Percentiles rank a stretch among this genome's conserved stretches.
Conservation (phyloP, 2,329 filamentous ascomycete genomes). For the Knufia fluminis region DNA sequence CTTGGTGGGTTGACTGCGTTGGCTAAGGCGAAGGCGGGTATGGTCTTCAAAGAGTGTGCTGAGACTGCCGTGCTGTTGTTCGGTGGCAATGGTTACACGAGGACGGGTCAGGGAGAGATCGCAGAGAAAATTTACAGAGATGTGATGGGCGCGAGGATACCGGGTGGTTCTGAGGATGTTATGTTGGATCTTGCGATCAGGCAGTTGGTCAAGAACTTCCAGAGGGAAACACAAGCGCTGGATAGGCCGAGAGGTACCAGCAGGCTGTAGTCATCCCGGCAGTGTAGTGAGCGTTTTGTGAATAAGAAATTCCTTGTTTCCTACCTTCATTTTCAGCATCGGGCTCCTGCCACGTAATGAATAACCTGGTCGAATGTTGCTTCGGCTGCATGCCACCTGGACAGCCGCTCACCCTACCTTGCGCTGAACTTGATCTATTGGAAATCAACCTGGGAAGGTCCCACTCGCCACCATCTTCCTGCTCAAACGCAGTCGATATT, state of each 20-base stretch:
- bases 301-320: not conserved
- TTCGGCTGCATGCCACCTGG: too few relatives aligned
- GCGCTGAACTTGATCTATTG: too few relatives aligned
- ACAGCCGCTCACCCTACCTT: too few relatives aligned
- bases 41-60: constrained; percentile 63
- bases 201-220: constrained; percentile 61
- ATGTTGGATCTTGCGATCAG: constrained; percentile 59
- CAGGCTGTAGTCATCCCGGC: constrained; percentile 14
- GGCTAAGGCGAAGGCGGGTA: constrained; percentile 62
- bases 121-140: constrained; percentile 57
- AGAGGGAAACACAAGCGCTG: constrained; percentile 16
- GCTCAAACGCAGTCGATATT: too few relatives aligned
- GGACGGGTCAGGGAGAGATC: constrained; percentile 59
- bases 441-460: too few relatives aligned
- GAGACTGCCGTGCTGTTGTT: constrained; percentile 62
- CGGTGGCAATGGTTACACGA: constrained; percentile 64
- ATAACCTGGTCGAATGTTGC: not conserved
- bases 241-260: constrained; percentile 16
- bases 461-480: too few relatives aligned
- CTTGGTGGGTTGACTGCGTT: constrained; percentile 63
- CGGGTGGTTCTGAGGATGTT: constrained; percentile 63
- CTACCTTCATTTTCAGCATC: too few relatives aligned
- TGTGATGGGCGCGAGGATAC: constrained; percentile 52
- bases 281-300: not conserved
- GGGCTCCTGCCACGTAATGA: too few relatives aligned